Evolutionary conservation across 148 eudicot genomes (phyloP).

Genomic region (Vaccinium myrtillus): DNA sequence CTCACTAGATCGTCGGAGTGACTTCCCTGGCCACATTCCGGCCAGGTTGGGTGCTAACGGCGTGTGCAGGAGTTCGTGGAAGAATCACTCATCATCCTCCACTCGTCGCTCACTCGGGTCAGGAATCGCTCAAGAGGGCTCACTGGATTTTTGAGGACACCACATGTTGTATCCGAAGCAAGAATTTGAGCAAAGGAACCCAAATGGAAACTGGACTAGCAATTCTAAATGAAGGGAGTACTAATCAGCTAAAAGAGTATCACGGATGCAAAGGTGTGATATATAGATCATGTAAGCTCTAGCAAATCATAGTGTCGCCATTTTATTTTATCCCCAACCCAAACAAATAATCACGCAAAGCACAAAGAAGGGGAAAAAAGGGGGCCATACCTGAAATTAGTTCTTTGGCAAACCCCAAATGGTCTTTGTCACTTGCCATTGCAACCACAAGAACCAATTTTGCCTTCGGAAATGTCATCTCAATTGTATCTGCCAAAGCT

Average conservation of each 20-base stretch:
- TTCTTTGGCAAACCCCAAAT: constrained; percentile 74
- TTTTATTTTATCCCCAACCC: no score
- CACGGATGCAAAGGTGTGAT: neutral
- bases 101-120: no score
- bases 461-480: constrained; percentile 46
- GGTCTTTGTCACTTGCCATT: constrained; percentile 97
- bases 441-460: constrained; percentile 76
- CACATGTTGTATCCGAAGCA: neutral
- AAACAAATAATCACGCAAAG: neutral
- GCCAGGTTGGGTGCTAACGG: no score
- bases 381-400: constrained; percentile 51
- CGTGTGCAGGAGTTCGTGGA: no score
- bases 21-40: no score
- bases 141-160: no score
- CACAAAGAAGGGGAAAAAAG: neutral
- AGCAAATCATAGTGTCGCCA: neutral
- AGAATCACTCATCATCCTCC: no score
- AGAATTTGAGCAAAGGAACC: neutral
- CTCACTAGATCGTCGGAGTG: no score
- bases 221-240: neutral
- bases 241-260: neutral
- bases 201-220: neutral
- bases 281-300: neutral
- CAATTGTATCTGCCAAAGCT: constrained; percentile 69
- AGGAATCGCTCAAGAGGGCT: no score